Evolutionary conservation across 2,329 filamentous ascomycete genomes (phyloP), one percentile per base, ranked within the genome.

Genomic region (Plenodomus biglobosus): DNA sequence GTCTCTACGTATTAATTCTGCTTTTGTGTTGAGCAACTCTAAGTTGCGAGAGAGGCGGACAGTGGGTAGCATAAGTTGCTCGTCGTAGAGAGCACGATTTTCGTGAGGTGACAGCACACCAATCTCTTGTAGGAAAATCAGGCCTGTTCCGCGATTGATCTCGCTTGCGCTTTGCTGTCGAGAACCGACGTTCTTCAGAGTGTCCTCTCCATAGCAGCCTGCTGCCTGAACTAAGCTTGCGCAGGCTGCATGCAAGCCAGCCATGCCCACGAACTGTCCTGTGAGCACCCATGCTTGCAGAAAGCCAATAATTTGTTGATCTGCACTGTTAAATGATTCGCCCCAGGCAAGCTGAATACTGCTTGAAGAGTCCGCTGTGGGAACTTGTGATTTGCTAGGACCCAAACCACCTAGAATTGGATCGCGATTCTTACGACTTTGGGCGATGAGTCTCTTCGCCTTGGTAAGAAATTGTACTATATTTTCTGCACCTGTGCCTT

Each of bases 121-220:
- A 35, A 92, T 77, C 66, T 94, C 89, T 61, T 92, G 87, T 22
- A 94, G 71, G 54, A 92, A 90, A 1, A 82, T 78, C 78, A 58
- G 82, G 85, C 30, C 80, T 80, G 3, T 77, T 75, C 35, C 36
- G 20, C 40, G 46, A 2, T 35, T 50, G 11, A 64, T 49, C 11
- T 52, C 40, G 22, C 38, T 50, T 1, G 49, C 34, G 3, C 40
- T 30, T 13, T 20, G 20, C 3, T 52, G 38, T 11, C 13, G 19
- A 77, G 75, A 32, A 84, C 73, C 41, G 70, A 40, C 36, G 32
- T 56, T 44, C 17, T 55, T 47, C 8, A 57, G 40, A 20, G 41
- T 43, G 2, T 16, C 72, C 6, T 80, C 73, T n/a, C 48, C 46
- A 61, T 92, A 92, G 44, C 85, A 75, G 1, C 77, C 78, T 1